A percentile compares a stretch with the other conserved stretches of the same genome.
Conservation (phyloP, 129 eudicot species). For the Pseudognaphalium luteoalbum region DNA sequence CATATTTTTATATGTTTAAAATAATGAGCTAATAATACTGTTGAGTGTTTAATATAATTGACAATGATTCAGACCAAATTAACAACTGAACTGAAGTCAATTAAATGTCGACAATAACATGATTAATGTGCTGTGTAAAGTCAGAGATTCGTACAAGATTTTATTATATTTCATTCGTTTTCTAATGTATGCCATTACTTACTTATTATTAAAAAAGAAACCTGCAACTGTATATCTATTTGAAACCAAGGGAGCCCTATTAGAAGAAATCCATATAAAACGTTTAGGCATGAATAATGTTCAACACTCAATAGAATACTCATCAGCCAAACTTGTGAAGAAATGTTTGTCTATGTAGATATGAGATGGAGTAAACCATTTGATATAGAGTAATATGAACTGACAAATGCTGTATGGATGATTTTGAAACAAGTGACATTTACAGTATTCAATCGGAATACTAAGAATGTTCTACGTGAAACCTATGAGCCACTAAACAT, state of each 20-base stretch:
- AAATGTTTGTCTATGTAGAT: neutral
- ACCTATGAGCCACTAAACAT: neutral
- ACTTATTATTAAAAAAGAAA: neutral
- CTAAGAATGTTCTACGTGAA: neutral
- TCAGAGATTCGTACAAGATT: neutral
- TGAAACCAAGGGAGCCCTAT: neutral
- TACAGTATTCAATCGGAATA: neutral
- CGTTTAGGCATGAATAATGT: neutral
- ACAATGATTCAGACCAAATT: neutral
- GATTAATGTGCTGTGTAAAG: neutral
- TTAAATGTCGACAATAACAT: neutral
- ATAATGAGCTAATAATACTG: neutral
- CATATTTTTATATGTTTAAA: neutral
- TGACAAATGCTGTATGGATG: neutral
- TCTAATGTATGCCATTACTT: neutral
- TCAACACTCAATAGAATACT: neutral
- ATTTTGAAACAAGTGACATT: neutral
- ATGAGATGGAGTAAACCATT: neutral
- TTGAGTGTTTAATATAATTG: neutral
- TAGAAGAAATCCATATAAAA: neutral
- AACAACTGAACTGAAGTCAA: neutral
- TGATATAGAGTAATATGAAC: neutral
- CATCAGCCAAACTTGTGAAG: neutral
- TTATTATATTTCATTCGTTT: neutral
- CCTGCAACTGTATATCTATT: neutral